Conservation (phyloP, 768 basidiomycete species). For the Auriscalpium microsporum region DNA sequence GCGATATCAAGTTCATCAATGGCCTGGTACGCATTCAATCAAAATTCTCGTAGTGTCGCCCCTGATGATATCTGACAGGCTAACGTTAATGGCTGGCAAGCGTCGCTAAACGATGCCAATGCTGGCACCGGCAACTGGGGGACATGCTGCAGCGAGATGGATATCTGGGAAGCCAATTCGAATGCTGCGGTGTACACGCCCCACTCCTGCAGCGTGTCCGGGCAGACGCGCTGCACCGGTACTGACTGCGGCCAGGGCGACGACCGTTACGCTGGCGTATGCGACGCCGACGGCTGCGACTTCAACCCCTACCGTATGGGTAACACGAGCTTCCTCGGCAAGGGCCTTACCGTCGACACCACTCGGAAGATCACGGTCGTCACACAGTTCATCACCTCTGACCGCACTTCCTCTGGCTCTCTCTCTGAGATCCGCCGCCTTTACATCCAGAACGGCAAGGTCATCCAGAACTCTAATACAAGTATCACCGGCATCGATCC, state of each 20-base stretch:
- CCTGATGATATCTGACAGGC: conserved; percentile 25
- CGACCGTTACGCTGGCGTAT: conserved; percentile 33
- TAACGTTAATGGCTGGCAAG: conserved; percentile 37
- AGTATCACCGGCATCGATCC: conserved; percentile 34
- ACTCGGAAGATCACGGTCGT: conserved; percentile 42
- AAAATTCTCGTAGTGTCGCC: background rate
- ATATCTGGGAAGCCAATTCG: conserved; percentile 36
- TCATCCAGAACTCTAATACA: conserved; percentile 41
- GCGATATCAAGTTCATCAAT: conserved; percentile 53
- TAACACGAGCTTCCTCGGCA: conserved; percentile 35
- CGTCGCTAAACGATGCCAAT: conserved; percentile 31
- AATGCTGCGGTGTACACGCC: conserved; percentile 43
- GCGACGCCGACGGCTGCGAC: conserved; percentile 24
- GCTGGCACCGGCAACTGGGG: conserved; percentile 38
- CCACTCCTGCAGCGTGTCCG: conserved; percentile 36
- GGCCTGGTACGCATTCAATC: conserved; percentile 31
- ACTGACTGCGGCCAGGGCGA: conserved; percentile 23
- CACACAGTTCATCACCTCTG: conserved; percentile 43
- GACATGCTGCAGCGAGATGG: conserved; percentile 34
- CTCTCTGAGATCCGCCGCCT: conserved; percentile 45
- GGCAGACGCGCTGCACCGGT: conserved; percentile 36
- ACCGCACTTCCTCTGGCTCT: conserved; percentile 34
- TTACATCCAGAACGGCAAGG: conserved; percentile 43
- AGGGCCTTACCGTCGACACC: conserved; percentile 41
- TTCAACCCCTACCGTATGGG: conserved; percentile 58